Base-by-base conservation (phyloP, 495 filamentous ascomycete genomes). In the Aspergillus asperescens region DNA sequence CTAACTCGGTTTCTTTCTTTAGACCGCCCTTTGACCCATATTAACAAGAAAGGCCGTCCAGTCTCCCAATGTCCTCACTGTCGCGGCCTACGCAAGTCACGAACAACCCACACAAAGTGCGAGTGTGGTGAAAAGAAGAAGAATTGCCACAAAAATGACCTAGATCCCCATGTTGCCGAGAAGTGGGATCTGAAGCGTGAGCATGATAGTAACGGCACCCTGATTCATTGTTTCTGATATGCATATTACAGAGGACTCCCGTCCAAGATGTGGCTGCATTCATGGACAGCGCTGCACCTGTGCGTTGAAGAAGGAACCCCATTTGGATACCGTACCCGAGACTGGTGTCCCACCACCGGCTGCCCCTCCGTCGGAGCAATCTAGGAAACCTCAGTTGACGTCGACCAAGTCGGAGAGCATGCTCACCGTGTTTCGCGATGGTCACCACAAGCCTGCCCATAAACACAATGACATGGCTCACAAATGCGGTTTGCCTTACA, bases 51-150 rank as follows among this genome's bases (percentile, higher is more conserved):
- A 72, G 93, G 93, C 70, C 87, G 93, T 60, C 93, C 93, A 59
- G 92, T 97, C 62, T 95, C 92, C 69, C 93, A 99, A 86, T 99
- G 93, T 71, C 79, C 88, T 62, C 93, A 97, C 76, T 99, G 93
- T 72, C 91, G 93, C 71, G 81, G 86, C 58, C 87, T 95, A 76
- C 90, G 93, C 81, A 97, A 97, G 80, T 93, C 91, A 69, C 89
- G 94, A 56, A 86, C 93, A 56, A 87, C 90, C 54, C 93, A 99
- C 73, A 82, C 91, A 60, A 92, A 91, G 74, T 99, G 93, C 77
- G 92, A 96, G 68, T 99, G 93, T 73, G 91, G 90, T 68, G 90
- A 93, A 70, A 95, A 92, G 81, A 76, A 76, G 60, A 76, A 74
- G 63, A 67, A 80, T 75, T 63, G 83, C 77, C 77, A 89, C 78